Conservation (phyloP, 2,329 filamentous ascomycete species). For the Bisporella sp. region DNA sequence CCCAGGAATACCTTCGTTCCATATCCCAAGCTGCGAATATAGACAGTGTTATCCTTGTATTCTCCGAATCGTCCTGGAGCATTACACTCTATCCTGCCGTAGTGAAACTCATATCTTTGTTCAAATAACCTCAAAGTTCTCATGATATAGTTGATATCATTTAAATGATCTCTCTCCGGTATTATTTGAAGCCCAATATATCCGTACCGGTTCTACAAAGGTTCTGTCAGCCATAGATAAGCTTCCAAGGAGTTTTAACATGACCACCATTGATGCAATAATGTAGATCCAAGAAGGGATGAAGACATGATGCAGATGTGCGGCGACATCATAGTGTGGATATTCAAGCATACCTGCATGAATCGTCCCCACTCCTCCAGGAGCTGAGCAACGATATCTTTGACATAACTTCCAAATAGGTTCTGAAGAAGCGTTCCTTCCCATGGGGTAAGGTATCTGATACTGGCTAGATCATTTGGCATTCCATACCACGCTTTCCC, state of each 20-base stretch:
- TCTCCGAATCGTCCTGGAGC: background rate
- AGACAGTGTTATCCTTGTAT: constrained; percentile 1
- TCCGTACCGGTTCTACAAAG: background rate
- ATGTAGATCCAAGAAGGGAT: background rate
- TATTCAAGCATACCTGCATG: background rate
- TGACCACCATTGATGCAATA: background rate
- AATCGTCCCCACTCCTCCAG: background rate
- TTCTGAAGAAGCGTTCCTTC: too few species aligned
- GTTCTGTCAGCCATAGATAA: background rate
- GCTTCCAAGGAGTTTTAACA: background rate
- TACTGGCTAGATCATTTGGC: too few species aligned
- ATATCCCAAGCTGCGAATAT: constrained; percentile 15
- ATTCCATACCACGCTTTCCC: too few species aligned
- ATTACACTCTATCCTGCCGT: constrained; percentile 9
- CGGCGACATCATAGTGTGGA: background rate
- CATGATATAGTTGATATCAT: constrained; percentile 12
- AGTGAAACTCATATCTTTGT: constrained; percentile 8
- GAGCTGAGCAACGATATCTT: background rate
- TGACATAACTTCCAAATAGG: too few species aligned
- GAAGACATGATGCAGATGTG: background rate
- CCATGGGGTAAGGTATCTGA: too few species aligned
- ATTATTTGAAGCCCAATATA: background rate
- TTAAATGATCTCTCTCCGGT: background rate
- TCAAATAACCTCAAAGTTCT: constrained; percentile 8
- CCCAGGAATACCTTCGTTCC: constrained; percentile 17